Conservation (phyloP, 208 protist species). For the Herpetomonas samuelpessoai region DNA sequence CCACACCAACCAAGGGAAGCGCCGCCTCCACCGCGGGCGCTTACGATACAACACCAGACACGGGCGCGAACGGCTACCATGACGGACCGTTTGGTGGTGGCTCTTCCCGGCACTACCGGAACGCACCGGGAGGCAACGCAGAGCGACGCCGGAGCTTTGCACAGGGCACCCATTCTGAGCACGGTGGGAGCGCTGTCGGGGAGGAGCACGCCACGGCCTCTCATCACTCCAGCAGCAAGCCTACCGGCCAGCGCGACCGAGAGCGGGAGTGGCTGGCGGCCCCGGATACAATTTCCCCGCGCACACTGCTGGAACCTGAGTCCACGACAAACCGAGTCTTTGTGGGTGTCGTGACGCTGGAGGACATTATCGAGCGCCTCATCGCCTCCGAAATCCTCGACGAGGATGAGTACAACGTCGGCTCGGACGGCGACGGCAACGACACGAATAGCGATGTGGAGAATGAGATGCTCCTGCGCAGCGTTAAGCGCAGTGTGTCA, state of each 20-base stretch:
- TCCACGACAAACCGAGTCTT: constrained; percentile 3
- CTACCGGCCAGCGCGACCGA: not conserved
- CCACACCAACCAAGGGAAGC: not conserved
- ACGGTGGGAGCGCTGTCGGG: not conserved
- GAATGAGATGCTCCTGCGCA: not conserved
- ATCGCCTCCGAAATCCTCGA: constrained; percentile 78
- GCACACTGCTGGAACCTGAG: not conserved
- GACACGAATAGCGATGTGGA: constrained; percentile 9
- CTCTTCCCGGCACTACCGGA: not conserved
- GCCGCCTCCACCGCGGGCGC: not conserved
- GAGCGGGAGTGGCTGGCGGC: not conserved
- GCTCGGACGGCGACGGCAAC: not conserved
- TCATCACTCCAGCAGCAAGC: not conserved
- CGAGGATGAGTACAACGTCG: constrained; percentile 52
- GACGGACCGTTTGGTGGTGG: not conserved
- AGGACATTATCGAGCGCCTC: constrained; percentile 77
- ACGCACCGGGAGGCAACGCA: not conserved
- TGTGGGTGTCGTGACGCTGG: constrained; percentile 71
- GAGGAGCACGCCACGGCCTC: too few species aligned
- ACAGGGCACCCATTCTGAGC: too few species aligned
- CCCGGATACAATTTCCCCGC: constrained; percentile 8
- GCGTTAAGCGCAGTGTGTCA: not conserved
- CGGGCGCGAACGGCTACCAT: not conserved
- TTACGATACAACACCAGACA: too few species aligned
- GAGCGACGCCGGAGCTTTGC: not conserved